Base-by-base conservation (phyloP, 2,329 filamentous ascomycete genomes). In the Basipetospora chlamydospora region DNA sequence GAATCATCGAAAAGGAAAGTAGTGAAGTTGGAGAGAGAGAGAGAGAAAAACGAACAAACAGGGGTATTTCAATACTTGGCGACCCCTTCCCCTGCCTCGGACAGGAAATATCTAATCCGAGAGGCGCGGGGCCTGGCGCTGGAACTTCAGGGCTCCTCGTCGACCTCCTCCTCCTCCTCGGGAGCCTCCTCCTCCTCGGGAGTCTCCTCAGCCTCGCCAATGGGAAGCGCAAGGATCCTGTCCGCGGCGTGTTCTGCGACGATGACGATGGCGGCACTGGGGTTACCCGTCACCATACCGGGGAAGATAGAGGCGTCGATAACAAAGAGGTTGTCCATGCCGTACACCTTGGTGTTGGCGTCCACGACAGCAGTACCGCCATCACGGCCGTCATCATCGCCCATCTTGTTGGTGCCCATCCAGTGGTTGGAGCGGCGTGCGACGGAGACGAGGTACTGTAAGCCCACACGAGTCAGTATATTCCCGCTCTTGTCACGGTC, bases 251-350 rank as follows among this genome's bases (percentile, higher is more conserved):
- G 64, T 59, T 81, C 77, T 13, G 75, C 69, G 13, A 67, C 73
- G 25, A 74, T 63, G 50, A 80, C 73, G 45, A 80, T 71, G 26
- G 73, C 67, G 2, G 73, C 67, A 33, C 72, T 70, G 2, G 78
- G 79, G 55, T 84, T 84, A 13, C 75, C 73, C 1, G 74, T 75
- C 3, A 75, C 65, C 45, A 80, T 70, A 43, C 78, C 77, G 0
- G 78, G 77, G 57, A 80, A 78, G 47, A 82, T 75, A 42, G 68
- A 70, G 1, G 70, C 77, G 46, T 82, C 77, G 4, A 81, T 72
- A 11, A 80, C 69, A 47, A 75, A 79, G 30, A 80, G 58, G 54
- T 80, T 80, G 46, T 79, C 72, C 0, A 70, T 80, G 26, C 75
- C 76, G 47, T 72, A 80, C 5, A 80, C 73, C 54, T 68, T 71